These are phyloP conservation scores for Trichosporon coremiiforme DNA, from an alignment of 1,284 basidiomycete species.

Conservation along the genomic window DNA sequence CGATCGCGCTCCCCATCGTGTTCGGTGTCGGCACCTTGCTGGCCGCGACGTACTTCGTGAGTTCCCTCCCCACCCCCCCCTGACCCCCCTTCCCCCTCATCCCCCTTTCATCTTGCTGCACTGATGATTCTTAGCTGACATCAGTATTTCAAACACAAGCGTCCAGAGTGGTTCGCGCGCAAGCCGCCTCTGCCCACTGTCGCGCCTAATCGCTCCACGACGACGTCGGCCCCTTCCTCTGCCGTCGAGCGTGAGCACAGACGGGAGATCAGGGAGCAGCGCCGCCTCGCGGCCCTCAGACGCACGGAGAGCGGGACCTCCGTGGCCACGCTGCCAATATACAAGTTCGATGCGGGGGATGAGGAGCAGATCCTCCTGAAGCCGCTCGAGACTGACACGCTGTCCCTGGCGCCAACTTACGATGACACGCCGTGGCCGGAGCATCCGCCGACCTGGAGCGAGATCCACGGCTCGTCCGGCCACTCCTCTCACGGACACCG, in stretches of 20 bases:
- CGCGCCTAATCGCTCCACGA: neutral
- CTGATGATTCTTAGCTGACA: too few species aligned
- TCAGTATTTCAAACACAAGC: neutral
- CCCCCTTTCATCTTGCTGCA: too few species aligned
- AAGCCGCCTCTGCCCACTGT: neutral
- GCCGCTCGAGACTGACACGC: neutral
- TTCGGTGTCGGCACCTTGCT: neutral
- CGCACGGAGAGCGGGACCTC: neutral
- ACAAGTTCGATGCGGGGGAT: neutral
- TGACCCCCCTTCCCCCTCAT: too few species aligned
- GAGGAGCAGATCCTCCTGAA: conserved; percentile 16
- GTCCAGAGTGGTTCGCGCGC: neutral
- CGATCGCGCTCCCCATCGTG: conserved; percentile 2
- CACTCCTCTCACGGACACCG: neutral
- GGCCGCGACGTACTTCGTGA: neutral
- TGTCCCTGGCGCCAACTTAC: neutral
- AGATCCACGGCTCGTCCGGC: conserved; percentile 14
- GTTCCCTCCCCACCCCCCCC: neutral
- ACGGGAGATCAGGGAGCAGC: neutral
- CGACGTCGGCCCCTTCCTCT: neutral
- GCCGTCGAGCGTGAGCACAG: neutral
- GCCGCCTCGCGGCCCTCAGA: neutral
- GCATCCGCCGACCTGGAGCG: conserved; percentile 15
- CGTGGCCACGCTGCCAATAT: neutral
- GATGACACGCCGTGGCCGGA: conserved; percentile 9